Evolutionary conservation across 2,329 filamentous ascomycete species (phyloP).

Genomic region (Grosmannia penicillata): DNA sequence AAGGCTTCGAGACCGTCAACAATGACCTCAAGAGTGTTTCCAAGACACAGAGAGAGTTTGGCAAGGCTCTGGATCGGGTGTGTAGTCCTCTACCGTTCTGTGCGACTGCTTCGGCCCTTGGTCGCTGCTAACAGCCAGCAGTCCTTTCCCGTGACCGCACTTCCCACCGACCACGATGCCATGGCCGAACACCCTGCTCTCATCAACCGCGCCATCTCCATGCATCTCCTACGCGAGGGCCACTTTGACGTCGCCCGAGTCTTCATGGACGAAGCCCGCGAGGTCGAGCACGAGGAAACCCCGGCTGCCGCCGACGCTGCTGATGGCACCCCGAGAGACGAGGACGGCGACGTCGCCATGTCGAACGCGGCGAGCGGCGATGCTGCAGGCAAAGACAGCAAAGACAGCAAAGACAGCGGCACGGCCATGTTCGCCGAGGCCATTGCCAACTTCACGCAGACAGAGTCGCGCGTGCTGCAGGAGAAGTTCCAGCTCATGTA

Average conservation of each 20-base stretch:
- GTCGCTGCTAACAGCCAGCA: constrained; percentile 5
- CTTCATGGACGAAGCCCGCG: constrained; percentile 57
- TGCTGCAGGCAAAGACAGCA: constrained; percentile 15
- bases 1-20: constrained; percentile 65
- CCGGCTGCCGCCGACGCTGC: constrained; percentile 10
- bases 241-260: constrained; percentile 79
- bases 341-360: constrained; percentile 15
- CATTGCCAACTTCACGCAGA: constrained; percentile 23
- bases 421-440: constrained; percentile 8
- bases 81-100: constrained; percentile 8
- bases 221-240: constrained; percentile 91
- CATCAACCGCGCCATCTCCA: constrained; percentile 86
- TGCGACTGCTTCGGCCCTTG: background rate
- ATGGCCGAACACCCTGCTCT: constrained; percentile 60
- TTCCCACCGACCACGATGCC: constrained; percentile 67
- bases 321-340: constrained; percentile 12
- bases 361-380: constrained; percentile 16
- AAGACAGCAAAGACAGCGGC: too few relatives aligned
- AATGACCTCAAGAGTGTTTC: constrained; percentile 73
- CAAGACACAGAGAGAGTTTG: constrained; percentile 67
- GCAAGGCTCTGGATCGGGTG: constrained; percentile 73
- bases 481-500: constrained; percentile 83
- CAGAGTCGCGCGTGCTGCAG: constrained; percentile 56
- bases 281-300: too few relatives aligned
- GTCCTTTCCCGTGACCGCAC: constrained; percentile 35